Base-by-base conservation (phyloP, 2,329 filamentous ascomycete genomes). In the Dryadomyces quercivorus region DNA sequence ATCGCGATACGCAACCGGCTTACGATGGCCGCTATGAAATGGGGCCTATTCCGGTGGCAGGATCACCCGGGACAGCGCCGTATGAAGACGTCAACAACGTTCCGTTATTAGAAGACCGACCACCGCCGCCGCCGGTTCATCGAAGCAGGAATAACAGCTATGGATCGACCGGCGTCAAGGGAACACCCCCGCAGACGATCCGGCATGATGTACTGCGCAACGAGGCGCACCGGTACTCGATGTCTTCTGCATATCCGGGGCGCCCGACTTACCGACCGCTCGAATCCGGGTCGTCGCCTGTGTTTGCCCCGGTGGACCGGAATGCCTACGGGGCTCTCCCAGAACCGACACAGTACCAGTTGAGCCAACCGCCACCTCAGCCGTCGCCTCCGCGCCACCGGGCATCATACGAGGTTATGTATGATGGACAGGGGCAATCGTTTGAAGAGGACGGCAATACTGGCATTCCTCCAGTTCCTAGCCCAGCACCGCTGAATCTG, bases 61-160 rank as follows among this genome's bases (percentile, higher is more conserved):
- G 49, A 10, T 49, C 51, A 1, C 18, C 36, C n/a, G 49, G 42
- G 34, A 9, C 21, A 5, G 22, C 34, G 1, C n/a, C 45, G 2
- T 55, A 49, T 15, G 53, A 57, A 7, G 58, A 58, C 6, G 34
- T 47, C 2, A 52, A 21, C 53, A 51, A 49, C 42, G 16, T 22
- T 45, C 15, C 15, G n/a, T 56, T 54, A 9, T 42, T n/a, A 1
- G 53, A 72, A 44, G 72, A 73, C 36, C 70, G 70, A 2, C 78
- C 79, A 6, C 78, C 78, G 3, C 78, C 77, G 7, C 79, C 79
- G 1, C 79, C 79, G 3, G 77, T 70, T 12, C 79, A 82, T 59
- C 66, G 78, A 55, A 70, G 66, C 55, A 65, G 75, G 56, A 72
- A 76, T 57, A 73, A 69, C 56, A 75, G 69, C 48, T 72, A 67